A percentile compares a stretch with the other conserved stretches of the same genome.
Conservation (phyloP, 352 stramenopile genomes). For the Phytophthora quininea region DNA sequence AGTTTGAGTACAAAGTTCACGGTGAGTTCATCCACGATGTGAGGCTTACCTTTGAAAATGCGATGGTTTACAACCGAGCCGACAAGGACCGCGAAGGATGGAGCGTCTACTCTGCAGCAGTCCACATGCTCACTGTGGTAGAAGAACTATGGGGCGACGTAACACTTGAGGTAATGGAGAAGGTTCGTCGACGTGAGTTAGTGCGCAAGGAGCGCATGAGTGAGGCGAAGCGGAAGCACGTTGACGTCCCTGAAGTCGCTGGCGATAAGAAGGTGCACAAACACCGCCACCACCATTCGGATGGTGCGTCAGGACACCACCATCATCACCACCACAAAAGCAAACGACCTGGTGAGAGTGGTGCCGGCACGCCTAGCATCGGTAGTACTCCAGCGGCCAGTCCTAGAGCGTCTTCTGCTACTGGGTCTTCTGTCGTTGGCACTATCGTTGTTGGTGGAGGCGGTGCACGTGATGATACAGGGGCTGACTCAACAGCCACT, state of each 20-base stretch:
- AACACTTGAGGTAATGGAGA: slow-evolving; percentile 79
- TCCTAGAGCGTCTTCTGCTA: slow-evolving; percentile 4
- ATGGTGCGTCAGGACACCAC: slow-evolving; percentile 22
- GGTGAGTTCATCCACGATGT: slow-evolving; percentile 85
- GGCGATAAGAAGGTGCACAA: slow-evolving; percentile 41
- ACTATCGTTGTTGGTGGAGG: slow-evolving; percentile 39
- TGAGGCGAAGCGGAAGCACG: slow-evolving; percentile 58
- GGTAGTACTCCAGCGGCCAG: slow-evolving; percentile 7
- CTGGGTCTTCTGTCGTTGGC: slow-evolving; percentile 36
- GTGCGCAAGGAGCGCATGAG: slow-evolving; percentile 76
- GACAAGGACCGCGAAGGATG: slow-evolving; percentile 84
- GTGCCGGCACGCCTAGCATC: slow-evolving; percentile 4
- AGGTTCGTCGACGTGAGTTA: slow-evolving; percentile 69
- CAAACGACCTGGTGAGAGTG: slow-evolving; percentile 22
- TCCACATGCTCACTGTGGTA: slow-evolving; percentile 73
- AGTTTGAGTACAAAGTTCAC: slow-evolving; percentile 80
- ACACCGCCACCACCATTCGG: slow-evolving; percentile 19
- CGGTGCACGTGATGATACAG: slow-evolving; percentile 33
- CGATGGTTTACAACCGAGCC: slow-evolving; percentile 77
- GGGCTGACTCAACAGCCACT: slow-evolving; percentile 45
- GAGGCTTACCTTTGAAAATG: slow-evolving; percentile 86
- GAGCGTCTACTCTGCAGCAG: slow-evolving; percentile 80
- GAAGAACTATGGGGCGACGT: slow-evolving; percentile 83
- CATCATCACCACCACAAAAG: slow-evolving; percentile 41
- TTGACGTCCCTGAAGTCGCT: slow-evolving; percentile 33